Evolutionary conservation across 1,284 basidiomycete genomes (phyloP), one percentile per base, ranked within the genome.

Genomic region (Papiliotrema nemorosa): DNA sequence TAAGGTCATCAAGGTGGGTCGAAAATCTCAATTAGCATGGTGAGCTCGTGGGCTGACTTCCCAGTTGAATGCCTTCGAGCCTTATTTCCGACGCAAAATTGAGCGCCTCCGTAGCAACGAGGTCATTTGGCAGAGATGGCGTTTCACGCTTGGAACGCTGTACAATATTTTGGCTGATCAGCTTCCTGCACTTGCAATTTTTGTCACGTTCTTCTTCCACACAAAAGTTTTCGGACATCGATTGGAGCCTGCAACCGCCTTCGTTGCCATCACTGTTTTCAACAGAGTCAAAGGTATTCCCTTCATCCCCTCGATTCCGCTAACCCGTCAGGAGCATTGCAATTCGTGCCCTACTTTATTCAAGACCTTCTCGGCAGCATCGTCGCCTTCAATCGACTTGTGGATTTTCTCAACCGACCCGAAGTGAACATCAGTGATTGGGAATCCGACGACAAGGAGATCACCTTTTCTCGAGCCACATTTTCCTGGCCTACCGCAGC

Each of bases 21-120:
- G 2, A 31, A 7, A 7, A 7, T 31, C 9, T 12, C 24, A 2
- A 25, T n/a, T 34, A 12, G 27, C 7, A n/a, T 16, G n/a, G 36
- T 1, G 13, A 21, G n/a, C 41, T 35, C 2, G 29, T 20, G 44
- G 53, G 44, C 37, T 25, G 9, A 26, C 7, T n/a, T 10, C n/a
- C n/a, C 45, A 74, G 70, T 58, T 75, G 25, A 75, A 75, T 46
- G 72, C 66, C 0, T 71, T 71, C 43, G 73, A 75, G 47, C 61
- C 59, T 1, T 63, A 70, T 49, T 68, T 67, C 41, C 52, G 56
- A 1, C 43, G 53, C 0, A 50, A 60, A 16, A 65, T 75, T 34
- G 52, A 58, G 12, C 27, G 20, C 0, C 50, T 74, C 3, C 62
- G 73, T 7, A 58, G 60, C 9, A 47, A 57, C 21, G 73, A 75